Evolutionary conservation across 352 stramenopile genomes (phyloP).

Genomic region (Globisporangium viniferum): DNA sequence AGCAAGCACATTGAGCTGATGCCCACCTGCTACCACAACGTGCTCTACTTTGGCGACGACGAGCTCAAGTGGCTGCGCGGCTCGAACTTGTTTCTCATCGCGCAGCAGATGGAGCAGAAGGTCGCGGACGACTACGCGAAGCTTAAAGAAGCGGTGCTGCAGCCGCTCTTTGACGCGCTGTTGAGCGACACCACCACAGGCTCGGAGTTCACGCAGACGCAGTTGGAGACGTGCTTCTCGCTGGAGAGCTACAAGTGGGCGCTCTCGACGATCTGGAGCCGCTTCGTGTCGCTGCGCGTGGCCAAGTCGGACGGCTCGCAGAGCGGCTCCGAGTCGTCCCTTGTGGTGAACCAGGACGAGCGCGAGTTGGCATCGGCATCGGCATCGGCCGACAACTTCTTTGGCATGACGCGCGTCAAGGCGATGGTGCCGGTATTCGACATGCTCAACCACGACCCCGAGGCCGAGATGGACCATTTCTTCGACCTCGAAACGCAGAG

Average conservation of each 20-base stretch:
- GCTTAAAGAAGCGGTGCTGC: conserved; percentile 37
- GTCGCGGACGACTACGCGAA: conserved; percentile 45
- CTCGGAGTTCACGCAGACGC: conserved; percentile 22
- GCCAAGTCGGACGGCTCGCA: conserved; percentile 16
- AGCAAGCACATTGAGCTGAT: conserved; percentile 60
- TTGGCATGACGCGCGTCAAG: conserved; percentile 48
- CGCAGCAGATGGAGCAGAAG: conserved; percentile 59
- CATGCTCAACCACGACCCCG: conserved; percentile 83
- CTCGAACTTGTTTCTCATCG: conserved; percentile 65
- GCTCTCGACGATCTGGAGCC: conserved; percentile 85
- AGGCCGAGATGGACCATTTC: conserved; percentile 70
- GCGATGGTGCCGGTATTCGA: conserved; percentile 85
- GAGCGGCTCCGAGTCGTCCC: conserved; percentile 6
- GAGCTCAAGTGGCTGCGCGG: conserved; percentile 43
- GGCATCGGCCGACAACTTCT: neutral
- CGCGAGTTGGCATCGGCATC: neutral
- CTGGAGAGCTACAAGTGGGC: conserved; percentile 79
- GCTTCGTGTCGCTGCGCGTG: conserved; percentile 71
- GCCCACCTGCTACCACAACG: conserved; percentile 61
- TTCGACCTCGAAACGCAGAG: conserved; percentile 44
- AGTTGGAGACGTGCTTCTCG: conserved; percentile 43
- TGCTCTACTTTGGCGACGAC: conserved; percentile 52
- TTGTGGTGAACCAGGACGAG: neutral
- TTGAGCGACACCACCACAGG: conserved; percentile 1
- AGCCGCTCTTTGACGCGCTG: conserved; percentile 50